Percentiles rank a stretch among this genome's conserved stretches.
Conservation (phyloP, 2,329 filamentous ascomycete genomes). For the Ambrosiella cleistominuta region DNA sequence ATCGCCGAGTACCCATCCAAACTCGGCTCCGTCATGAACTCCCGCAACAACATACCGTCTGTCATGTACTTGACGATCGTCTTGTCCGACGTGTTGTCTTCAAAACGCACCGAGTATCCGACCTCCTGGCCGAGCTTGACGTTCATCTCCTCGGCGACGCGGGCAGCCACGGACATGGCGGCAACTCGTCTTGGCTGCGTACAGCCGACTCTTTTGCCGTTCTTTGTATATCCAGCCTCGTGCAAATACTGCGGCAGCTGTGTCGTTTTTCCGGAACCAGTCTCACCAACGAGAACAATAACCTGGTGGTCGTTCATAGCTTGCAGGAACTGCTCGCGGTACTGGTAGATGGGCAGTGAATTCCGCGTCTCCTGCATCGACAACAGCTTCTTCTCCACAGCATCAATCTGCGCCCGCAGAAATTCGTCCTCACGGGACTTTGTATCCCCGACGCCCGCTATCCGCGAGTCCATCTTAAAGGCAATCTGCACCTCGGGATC, state of each 20-base stretch:
- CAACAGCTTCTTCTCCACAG: conserved; percentile 71
- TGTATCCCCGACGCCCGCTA: conserved; percentile 53
- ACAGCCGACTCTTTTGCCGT: conserved; percentile 70
- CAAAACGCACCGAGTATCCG: conserved; percentile 87
- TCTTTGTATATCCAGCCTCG: conserved; percentile 76
- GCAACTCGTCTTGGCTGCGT: conserved; percentile 91
- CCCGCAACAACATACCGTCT: conserved; percentile 81
- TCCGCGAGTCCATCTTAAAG: conserved; percentile 57
- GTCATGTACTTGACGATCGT: conserved; percentile 94
- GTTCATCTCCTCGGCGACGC: conserved; percentile 87
- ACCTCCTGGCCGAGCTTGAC: conserved; percentile 82
- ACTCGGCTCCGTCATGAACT: conserved; percentile 78
- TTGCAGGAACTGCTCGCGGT: conserved; percentile 68
- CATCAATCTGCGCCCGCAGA: conserved; percentile 66
- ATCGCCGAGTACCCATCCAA: conserved; percentile 67
- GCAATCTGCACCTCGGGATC: conserved; percentile 79
- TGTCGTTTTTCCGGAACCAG: conserved; percentile 88
- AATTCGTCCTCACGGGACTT: conserved; percentile 64
- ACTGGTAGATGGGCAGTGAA: conserved; percentile 76
- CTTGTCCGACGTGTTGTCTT: conserved; percentile 80
- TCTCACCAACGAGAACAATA: conserved; percentile 84
- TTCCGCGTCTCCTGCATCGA: conserved; percentile 86
- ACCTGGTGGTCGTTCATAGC: conserved; percentile 76
- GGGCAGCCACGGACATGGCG: conserved; percentile 91
- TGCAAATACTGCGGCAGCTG: conserved; percentile 88